phyloP scores from a whole-genome alignment of 1,284 basidiomycete genomes.

The Ganoderma lingzhi region DNA sequence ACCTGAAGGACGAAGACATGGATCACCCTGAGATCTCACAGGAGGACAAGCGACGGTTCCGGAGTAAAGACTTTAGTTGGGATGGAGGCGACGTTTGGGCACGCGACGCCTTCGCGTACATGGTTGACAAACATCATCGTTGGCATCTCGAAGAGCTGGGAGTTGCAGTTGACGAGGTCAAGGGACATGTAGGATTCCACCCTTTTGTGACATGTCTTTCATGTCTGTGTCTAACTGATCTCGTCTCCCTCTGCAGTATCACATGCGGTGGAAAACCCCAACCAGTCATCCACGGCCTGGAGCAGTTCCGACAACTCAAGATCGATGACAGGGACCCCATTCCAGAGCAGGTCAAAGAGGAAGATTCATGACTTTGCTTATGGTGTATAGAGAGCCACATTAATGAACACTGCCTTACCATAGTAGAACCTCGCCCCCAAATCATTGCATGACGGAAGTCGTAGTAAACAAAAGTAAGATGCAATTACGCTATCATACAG shows the following conservation, averaged over 20 bases:
- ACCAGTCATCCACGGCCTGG: constrained; percentile 5
- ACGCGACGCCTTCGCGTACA: constrained; percentile 28
- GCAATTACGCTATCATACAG: constrained; percentile 16
- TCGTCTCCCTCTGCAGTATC: constrained; percentile 2
- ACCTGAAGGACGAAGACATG: constrained; percentile 32
- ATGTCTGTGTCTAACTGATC: not conserved
- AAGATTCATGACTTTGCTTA: constrained; percentile 10
- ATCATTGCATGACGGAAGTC: not conserved
- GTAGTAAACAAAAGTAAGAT: constrained; percentile 10
- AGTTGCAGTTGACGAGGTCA: constrained; percentile 25
- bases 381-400: not conserved
- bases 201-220: not conserved
- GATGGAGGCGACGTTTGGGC: constrained; percentile 26
- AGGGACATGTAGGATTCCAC: constrained; percentile 25
- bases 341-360: constrained; percentile 20
- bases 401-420: not conserved
- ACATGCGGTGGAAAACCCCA: constrained; percentile 24
- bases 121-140: constrained; percentile 31
- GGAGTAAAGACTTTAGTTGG: constrained; percentile 22
- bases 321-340: not conserved
- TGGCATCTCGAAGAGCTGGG: constrained; percentile 33
- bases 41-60: constrained; percentile 25
- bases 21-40: constrained; percentile 20
- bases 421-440: not conserved
- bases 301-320: constrained; percentile 6